These are phyloP conservation scores for Kwoniella sp. DNA, from an alignment of 768 basidiomycete genomes.

Conservation along the genomic window DNA sequence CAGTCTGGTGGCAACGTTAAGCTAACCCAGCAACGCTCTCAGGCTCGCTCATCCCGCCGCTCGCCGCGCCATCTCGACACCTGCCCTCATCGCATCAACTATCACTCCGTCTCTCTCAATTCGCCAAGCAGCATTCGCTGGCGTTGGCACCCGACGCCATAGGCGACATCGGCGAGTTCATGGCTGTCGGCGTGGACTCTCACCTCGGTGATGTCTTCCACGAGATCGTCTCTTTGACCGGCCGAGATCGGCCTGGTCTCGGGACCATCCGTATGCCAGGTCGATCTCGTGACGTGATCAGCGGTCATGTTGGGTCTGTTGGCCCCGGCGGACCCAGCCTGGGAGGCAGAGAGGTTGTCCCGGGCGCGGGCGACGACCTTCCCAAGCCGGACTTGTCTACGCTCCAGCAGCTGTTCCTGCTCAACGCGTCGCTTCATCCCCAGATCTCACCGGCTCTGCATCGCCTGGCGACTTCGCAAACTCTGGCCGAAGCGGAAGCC, in stretches of 20 bases:
- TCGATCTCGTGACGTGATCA: background rate
- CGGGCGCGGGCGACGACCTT: slow-evolving; percentile 50
- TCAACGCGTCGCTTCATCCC: slow-evolving; percentile 30
- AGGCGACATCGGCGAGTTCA: slow-evolving; percentile 37
- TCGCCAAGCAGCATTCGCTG: slow-evolving; percentile 27
- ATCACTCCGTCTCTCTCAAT: slow-evolving; percentile 18
- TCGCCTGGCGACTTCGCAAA: slow-evolving; percentile 18
- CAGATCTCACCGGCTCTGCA: slow-evolving; percentile 30
- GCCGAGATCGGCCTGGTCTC: slow-evolving; percentile 22
- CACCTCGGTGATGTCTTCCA: slow-evolving; percentile 32
- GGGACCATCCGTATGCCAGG: slow-evolving; percentile 24
- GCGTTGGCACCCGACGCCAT: slow-evolving; percentile 17
- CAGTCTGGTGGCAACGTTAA: background rate
- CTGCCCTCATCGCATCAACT: slow-evolving; percentile 36
- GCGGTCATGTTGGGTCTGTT: background rate
- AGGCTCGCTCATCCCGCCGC: slow-evolving; percentile 21
- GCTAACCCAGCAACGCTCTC: slow-evolving; percentile 1
- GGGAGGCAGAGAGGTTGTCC: background rate
- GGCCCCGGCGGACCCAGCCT: background rate
- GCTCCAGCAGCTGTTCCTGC: slow-evolving; percentile 23
- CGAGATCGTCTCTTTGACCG: slow-evolving; percentile 27
- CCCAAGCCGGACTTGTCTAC: slow-evolving; percentile 30
- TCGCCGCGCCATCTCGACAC: slow-evolving; percentile 13
- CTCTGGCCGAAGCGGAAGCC: slow-evolving; percentile 14
- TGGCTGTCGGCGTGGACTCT: slow-evolving; percentile 36